Evolutionary conservation across 73 alveolate genomes (phyloP), one percentile per base, ranked within the genome.

Genomic region (Paramecium tetraurelia): DNA sequence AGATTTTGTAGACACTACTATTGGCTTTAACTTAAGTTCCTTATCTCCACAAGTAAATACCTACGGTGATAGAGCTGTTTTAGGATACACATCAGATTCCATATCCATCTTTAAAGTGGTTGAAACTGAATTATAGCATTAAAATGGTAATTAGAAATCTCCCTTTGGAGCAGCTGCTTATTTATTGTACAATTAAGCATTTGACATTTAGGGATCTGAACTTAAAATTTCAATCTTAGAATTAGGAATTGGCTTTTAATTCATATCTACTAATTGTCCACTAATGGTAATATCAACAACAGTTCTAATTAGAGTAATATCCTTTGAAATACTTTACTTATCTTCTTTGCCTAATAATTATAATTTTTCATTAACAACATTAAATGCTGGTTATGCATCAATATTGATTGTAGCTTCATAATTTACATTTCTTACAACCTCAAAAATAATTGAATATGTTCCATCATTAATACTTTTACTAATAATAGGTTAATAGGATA

Each of bases 351-450:
- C 76, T 0, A 9, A 10, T 1, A 80, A 20, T 48, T 80, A 31
- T n/a, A 80, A 0, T 44, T 24, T 41, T 20, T 44, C 43, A 24
- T 27, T 80, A 1, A 18, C 35, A 8, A 24, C 31, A 20, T 44
- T 24, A 80, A 80, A 80, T 80, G 4, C n/a, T 21, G 90, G 90
- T 10, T 33, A 46, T 7, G 70, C 90, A 44, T 80, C 90, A 4
- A 80, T 36, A 18, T 18, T 80, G 5, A 80, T n/a, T 44, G 90
- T 80, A 18, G 76, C 90, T 22, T 80, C 90, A 43, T 80, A 80
- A 40, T 14, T 27, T 24, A 43, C 20, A 11, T 76, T 76, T 80
- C 33, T 80, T 20, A 80, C 36, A 18, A 35, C 29, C 12, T 44
- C 70, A 41, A 80, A 1, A 11, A 3, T 46, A 9, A 80, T 31